Evolutionary conservation across 352 stramenopile species (phyloP), one percentile per base, ranked within the genome.

Genomic region (Lagenidium sp.): DNA sequence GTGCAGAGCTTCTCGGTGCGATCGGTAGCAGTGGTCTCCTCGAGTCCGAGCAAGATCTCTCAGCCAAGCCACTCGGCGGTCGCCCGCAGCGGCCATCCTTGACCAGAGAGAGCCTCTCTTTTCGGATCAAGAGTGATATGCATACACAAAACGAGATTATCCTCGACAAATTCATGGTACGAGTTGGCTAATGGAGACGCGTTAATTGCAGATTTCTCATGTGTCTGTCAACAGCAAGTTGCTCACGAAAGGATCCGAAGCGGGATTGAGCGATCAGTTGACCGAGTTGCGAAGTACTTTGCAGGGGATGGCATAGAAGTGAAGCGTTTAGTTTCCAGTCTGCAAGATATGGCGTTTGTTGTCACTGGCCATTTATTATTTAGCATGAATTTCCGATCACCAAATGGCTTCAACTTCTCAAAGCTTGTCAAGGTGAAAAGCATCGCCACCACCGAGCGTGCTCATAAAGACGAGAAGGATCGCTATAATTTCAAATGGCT

Each of bases 401-500:
- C 64, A 15, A 82, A 70, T 47, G 80, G 80, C 12, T 94, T 91
- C 45, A 94, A 94, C 53, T 87, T 86, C 55, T 39, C 44, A 2
- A 71, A 70, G 29, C 57, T 94, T 6, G 68, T 90, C 23, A 86
- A 90, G 44, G 70, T 94, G 28, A 94, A 94, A 55, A 91, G 74
- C 43, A 91, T 91, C 36, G 76, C 81, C 20, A 72, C 61, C 15
- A 42, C 53, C 2, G 29, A 56, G 15, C 64, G 29, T 2, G 44
- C 20, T 1, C 26, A n/a, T 13, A 41, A 36, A 12, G 68, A 82
- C 20, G 88, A 81, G 43, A 82, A 85, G 29, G 66, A 57, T 11
- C 79, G 79, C 4, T 79, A 89, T 30, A 82, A 96, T 38, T 97
- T 94, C 62, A 91, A 88, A 26, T 97, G 97, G 65, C 66, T 99